Conservation (phyloP, 257 asterid species). For the Solanum rostratum region DNA sequence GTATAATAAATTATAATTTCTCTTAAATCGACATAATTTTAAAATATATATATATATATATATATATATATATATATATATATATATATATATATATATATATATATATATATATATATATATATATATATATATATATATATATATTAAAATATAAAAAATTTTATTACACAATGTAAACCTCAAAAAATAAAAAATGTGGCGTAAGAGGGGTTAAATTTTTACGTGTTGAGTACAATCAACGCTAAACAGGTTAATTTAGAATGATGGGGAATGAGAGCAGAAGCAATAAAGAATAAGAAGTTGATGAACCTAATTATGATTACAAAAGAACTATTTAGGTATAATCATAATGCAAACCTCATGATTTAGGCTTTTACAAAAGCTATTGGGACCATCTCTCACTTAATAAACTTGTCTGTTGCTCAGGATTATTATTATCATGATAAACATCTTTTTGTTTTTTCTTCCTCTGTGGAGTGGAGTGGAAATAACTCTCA, state of each 20-base stretch:
- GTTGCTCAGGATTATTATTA: not conserved
- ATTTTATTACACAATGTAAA: too few relatives aligned
- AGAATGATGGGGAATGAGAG: not conserved
- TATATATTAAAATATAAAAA: too few relatives aligned
- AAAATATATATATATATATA: too few relatives aligned
- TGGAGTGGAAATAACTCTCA: not conserved
- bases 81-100: too few relatives aligned
- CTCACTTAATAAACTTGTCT: not conserved
- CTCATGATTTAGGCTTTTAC: not conserved
- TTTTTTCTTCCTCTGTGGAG: not conserved
- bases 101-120: too few relatives aligned
- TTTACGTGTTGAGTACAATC: not conserved
- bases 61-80: too few relatives aligned
- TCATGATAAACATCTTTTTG: not conserved
- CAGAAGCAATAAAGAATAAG: not conserved
- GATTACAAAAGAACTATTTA: not conserved
- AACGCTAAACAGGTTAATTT: not conserved
- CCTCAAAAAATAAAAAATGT: too few relatives aligned
- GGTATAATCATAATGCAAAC: not conserved
- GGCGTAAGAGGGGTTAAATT: too few relatives aligned
- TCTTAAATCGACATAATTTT: too few relatives aligned
- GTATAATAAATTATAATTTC: too few relatives aligned
- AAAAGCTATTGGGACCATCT: not conserved
- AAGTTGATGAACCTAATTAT: not conserved
- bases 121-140: too few relatives aligned